Evolutionary conservation across 371 early-diverging fungal genomes (phyloP).

Genomic region (Dichotomocladium elegans): DNA sequence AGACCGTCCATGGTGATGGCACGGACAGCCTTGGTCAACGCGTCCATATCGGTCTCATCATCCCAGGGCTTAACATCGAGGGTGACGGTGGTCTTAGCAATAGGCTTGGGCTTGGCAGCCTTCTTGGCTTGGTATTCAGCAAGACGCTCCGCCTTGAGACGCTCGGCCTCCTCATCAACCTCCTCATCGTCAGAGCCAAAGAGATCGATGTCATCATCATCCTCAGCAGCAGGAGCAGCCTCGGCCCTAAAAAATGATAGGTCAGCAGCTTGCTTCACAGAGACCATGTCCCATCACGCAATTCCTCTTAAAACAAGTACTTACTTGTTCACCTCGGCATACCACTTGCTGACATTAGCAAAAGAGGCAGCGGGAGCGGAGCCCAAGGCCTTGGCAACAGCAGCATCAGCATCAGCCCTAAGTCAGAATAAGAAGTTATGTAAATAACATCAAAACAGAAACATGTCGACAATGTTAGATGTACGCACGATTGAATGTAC

Average conservation of each 20-base stretch:
- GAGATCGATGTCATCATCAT: slow-evolving; percentile 93
- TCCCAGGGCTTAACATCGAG: slow-evolving; percentile 98
- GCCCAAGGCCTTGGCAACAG: slow-evolving; percentile 42
- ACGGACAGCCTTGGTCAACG: slow-evolving; percentile 70
- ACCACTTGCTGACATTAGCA: slow-evolving; percentile 40
- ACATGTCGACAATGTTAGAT: background rate
- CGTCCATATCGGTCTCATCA: slow-evolving; percentile 89
- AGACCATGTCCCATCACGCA: background rate
- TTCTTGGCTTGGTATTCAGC: slow-evolving; percentile 93
- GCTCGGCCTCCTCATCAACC: slow-evolving; percentile 90
- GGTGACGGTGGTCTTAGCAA: slow-evolving; percentile 91
- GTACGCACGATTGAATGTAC: slow-evolving; percentile 63
- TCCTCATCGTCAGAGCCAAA: slow-evolving; percentile 93
- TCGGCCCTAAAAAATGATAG: slow-evolving; percentile 22
- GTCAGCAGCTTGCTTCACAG: background rate
- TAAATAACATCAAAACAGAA: background rate
- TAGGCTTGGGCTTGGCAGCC: slow-evolving; percentile 87
- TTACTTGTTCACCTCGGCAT: slow-evolving; percentile 39
- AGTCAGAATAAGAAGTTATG: slow-evolving; percentile 9
- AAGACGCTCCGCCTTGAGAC: slow-evolving; percentile 82
- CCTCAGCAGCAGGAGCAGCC: slow-evolving; percentile 64
- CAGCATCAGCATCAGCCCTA: slow-evolving; percentile 37
- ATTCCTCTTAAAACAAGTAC: too few species aligned
- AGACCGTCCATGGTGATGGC: slow-evolving; percentile 85
- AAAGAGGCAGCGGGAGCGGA: slow-evolving; percentile 40